Evolutionary conservation across 2,329 filamentous ascomycete genomes (phyloP).

Genomic region (Kalmusia sp.): DNA sequence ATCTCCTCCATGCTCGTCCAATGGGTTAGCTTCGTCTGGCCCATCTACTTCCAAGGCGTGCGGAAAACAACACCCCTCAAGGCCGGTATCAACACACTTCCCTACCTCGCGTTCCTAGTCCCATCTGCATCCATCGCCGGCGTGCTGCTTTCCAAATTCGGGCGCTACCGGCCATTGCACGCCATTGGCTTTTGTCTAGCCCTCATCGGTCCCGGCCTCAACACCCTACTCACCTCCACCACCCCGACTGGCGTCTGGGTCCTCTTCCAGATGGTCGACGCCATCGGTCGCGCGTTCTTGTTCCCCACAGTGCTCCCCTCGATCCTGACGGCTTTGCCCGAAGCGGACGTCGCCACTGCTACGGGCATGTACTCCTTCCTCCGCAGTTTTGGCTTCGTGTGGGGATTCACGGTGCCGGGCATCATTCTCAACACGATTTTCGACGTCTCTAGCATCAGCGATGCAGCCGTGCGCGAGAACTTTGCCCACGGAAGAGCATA

Average conservation of each 20-base stretch:
- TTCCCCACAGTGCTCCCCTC: constrained; percentile 17
- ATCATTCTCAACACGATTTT: constrained; percentile 12
- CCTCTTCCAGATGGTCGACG: constrained; percentile 16
- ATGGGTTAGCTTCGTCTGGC: constrained; percentile 51
- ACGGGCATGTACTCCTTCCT: constrained; percentile 22
- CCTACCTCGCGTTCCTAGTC: constrained; percentile 12
- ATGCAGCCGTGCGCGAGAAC: not conserved
- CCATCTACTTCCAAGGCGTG: constrained; percentile 35
- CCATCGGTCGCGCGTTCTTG: constrained; percentile 14
- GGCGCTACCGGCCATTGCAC: constrained; percentile 24
- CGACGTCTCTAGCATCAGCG: constrained; percentile 6
- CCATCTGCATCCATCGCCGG: constrained; percentile 10
- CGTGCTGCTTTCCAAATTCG: constrained; percentile 24
- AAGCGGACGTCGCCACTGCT: constrained; percentile 18
- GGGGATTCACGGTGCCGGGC: constrained; percentile 24
- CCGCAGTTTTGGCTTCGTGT: constrained; percentile 23
- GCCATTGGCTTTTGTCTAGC: constrained; percentile 7
- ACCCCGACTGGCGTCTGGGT: constrained; percentile 18
- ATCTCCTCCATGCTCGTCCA: constrained; percentile 46
- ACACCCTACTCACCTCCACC: constrained; percentile 11
- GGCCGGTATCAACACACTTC: constrained; percentile 16
- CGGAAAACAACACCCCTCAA: constrained; percentile 2
- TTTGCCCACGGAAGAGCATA: not conserved
- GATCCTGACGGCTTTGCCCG: constrained; percentile 14
- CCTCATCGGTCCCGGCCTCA: constrained; percentile 16